Evolutionary conservation across 768 basidiomycete genomes (phyloP), one percentile per base, ranked within the genome.

Genomic region (Kwoniella heveanensis): DNA sequence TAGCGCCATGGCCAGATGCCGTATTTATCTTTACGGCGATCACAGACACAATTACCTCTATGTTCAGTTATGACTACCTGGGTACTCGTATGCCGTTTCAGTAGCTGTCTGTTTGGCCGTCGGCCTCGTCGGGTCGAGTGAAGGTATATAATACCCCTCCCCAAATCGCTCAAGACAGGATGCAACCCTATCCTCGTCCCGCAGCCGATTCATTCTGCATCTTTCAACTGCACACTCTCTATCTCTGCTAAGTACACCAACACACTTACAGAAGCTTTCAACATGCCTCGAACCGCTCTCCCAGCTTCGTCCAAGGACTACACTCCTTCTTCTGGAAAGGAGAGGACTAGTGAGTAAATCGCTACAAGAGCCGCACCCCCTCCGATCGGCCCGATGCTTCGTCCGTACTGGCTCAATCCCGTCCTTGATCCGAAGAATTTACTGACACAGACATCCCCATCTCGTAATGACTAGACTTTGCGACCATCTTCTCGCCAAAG

Each of bases 341-440:
- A 64, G 27, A 55, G 62, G 48, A 56, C 55, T 24, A 54, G 61
- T 62, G 29, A 56, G 61, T 57, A 10, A n/a, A n/a, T n/a, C n/a
- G n/a, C n/a, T n/a, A n/a, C n/a, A n/a, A n/a, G n/a, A n/a, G n/a
- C n/a, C n/a, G n/a, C n/a, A n/a, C n/a, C n/a, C n/a, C n/a, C n/a
- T n/a, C n/a, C n/a, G n/a, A n/a, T n/a, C n/a, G n/a, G n/a, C n/a
- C n/a, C n/a, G n/a, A n/a, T n/a, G n/a, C n/a, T n/a, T n/a, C n/a
- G n/a, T n/a, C n/a, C n/a, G n/a, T n/a, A n/a, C n/a, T n/a, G n/a
- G n/a, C n/a, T n/a, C n/a, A n/a, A n/a, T n/a, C n/a, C n/a, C n/a
- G n/a, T n/a, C n/a, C n/a, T n/a, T n/a, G n/a, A n/a, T n/a, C n/a
- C n/a, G 7, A 6, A 49, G 47, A 49, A 49, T n/a, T 6, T 44